Base-by-base conservation (phyloP, 768 basidiomycete genomes). In the Suillus cothurnatus region DNA sequence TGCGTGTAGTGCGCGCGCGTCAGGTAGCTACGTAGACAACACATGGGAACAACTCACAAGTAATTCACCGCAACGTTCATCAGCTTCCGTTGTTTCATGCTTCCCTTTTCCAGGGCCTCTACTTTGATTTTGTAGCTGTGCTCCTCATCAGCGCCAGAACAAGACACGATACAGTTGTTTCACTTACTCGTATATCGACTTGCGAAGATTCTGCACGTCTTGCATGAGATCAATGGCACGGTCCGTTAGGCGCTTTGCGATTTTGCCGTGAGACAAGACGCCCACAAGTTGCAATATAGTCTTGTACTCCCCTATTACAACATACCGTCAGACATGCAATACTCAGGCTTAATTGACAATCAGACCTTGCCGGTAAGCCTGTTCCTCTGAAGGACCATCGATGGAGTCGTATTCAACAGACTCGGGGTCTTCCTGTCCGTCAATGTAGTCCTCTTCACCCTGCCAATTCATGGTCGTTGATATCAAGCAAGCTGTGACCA, bases 121-220 rank as follows among this genome's bases (percentile, higher is more conserved):
- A 87, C 86, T 71, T 96, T 95, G 58, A 98, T 82, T 76, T 97
- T 96, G 80, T 95, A 95, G 74, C 95, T 97, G 32, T 61, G 62
- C 39, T 50, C 53, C 59, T 45, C n/a, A 41, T 70, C 34, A 70
- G 59, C 36, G 41, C 38, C 55, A 43, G 17, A 26, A 34, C 15
- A 32, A 38, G 31, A 14, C 58, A 53, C 41, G 34, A 39, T 62
- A 57, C 23, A 47, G 45, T 7, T 15, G 28, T 26, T 45, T 36
- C 55, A 80, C 92, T 76, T 74, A 98, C 92, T 97, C 94, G 73
- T 94, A 97, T 58, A 99, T 91, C 0, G 97, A 94, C 75, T 93
- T 94, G 41, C 97, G 88, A 45, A 99, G 81, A 73, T 99, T 99
- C 77, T 99, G 97, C 0, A 99, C 96, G 68, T 96, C 95, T 78